These are phyloP conservation scores for Stagonosporopsis chrysanthemi DNA, from an alignment of 2,329 filamentous ascomycete species.

Conservation along the genomic window DNA sequence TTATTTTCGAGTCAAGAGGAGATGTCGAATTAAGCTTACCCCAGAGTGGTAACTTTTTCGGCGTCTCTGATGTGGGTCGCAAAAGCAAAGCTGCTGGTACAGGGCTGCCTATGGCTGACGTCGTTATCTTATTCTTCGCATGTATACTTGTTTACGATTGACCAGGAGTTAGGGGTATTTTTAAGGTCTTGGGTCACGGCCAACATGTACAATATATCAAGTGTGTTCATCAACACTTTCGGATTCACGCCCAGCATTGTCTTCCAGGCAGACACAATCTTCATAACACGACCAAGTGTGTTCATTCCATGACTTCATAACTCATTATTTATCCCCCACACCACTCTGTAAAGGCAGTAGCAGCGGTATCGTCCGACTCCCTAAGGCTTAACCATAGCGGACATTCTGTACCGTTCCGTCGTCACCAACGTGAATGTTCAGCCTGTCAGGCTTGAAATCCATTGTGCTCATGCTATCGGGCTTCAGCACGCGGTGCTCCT, in stretches of 20 bases:
- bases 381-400: conserved; percentile 51
- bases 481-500: conserved; percentile 57
- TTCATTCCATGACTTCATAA: background rate
- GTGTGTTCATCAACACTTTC: background rate
- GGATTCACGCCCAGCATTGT: background rate
- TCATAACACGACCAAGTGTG: background rate
- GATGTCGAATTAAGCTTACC: conserved; percentile 25
- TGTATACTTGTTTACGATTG: background rate
- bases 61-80: conserved; percentile 17
- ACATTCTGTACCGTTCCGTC: conserved; percentile 59
- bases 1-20: background rate
- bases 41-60: conserved; percentile 25
- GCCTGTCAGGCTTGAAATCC: conserved; percentile 57
- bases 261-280: background rate
- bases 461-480: conserved; percentile 56
- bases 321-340: background rate
- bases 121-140: background rate
- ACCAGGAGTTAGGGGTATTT: background rate
- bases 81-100: conserved; percentile 1
- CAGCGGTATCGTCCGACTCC: background rate
- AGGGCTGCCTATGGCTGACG: conserved; percentile 5
- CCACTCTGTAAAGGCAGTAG: background rate
- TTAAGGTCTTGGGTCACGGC: background rate
- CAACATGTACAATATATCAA: conserved; percentile 5
- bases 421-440: conserved; percentile 59